Percentiles rank a stretch among this genome's conserved stretches.
These are phyloP conservation scores for Nigrospora sphaerica DNA, from an alignment of 2,329 filamentous ascomycete genomes.

Conservation along the genomic window DNA sequence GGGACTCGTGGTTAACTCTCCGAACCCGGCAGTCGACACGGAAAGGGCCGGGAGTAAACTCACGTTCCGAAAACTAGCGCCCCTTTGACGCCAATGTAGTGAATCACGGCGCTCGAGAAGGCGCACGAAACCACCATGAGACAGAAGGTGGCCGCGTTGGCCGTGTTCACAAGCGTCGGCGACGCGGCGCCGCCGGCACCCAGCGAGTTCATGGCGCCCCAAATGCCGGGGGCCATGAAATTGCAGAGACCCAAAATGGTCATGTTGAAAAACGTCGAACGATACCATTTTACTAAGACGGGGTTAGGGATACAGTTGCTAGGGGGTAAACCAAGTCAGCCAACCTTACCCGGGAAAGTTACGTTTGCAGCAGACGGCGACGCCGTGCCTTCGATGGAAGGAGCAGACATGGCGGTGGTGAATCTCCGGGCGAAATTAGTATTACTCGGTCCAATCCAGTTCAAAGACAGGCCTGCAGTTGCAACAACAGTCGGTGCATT, in stretches of 20 bases:
- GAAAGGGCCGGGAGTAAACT: conserved; percentile 17
- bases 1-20: neutral
- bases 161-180: conserved; percentile 61
- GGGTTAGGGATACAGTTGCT: neutral
- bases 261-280: conserved; percentile 66
- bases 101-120: conserved; percentile 56
- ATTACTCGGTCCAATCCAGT: too few species aligned
- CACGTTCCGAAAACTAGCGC: conserved; percentile 64
- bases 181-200: conserved; percentile 61
- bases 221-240: conserved; percentile 64
- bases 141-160: conserved; percentile 65
- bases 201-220: conserved; percentile 67
- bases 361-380: too few species aligned
- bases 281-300: conserved; percentile 55
- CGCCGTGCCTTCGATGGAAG: too few species aligned
- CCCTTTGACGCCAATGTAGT: conserved; percentile 63
- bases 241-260: conserved; percentile 65
- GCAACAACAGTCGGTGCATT: too few species aligned
- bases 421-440: too few species aligned
- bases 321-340: neutral
- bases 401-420: too few species aligned
- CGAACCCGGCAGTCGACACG: neutral
- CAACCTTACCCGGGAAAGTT: neutral
- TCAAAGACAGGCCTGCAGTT: too few species aligned
- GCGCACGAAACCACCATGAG: conserved; percentile 67